Evolutionary conservation across 2,329 filamentous ascomycete species (phyloP).

Genomic region (Apiospora aurea): DNA sequence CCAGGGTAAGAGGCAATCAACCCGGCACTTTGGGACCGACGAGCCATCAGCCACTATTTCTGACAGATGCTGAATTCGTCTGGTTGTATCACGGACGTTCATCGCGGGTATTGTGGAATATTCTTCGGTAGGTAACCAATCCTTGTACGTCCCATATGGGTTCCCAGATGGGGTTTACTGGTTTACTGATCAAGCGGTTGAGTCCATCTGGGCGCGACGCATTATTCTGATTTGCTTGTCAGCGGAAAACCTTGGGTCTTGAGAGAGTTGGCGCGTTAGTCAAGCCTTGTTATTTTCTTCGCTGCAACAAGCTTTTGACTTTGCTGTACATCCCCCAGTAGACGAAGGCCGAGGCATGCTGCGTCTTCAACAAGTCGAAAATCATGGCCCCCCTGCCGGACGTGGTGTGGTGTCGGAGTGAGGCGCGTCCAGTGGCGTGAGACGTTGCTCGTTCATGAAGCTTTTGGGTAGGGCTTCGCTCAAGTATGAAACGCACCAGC

Average conservation of each 20-base stretch:
- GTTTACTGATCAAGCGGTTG: neutral
- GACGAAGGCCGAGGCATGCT: neutral
- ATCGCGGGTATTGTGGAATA: neutral
- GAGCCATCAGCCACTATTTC: slow-evolving; percentile 16
- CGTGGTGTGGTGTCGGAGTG: neutral
- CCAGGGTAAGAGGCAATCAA: neutral
- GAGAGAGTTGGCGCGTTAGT: neutral
- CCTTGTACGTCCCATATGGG: neutral
- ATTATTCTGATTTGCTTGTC: neutral
- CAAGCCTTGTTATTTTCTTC: neutral
- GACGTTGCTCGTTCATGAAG: neutral
- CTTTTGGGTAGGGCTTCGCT: neutral
- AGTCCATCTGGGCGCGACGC: neutral
- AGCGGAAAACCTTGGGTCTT: neutral
- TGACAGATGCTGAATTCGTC: neutral
- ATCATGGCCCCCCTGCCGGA: slow-evolving; percentile 1
- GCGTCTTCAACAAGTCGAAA: neutral
- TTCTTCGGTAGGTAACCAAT: neutral
- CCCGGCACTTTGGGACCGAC: slow-evolving; percentile 14
- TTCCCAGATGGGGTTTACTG: neutral
- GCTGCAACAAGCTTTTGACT: neutral
- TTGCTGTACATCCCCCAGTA: neutral
- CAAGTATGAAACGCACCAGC: neutral
- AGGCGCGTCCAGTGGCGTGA: neutral
- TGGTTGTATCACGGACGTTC: slow-evolving; percentile 2